Base-by-base conservation (phyloP, 352 stramenopile genomes). In the Stephanocyclus meneghinianus region DNA sequence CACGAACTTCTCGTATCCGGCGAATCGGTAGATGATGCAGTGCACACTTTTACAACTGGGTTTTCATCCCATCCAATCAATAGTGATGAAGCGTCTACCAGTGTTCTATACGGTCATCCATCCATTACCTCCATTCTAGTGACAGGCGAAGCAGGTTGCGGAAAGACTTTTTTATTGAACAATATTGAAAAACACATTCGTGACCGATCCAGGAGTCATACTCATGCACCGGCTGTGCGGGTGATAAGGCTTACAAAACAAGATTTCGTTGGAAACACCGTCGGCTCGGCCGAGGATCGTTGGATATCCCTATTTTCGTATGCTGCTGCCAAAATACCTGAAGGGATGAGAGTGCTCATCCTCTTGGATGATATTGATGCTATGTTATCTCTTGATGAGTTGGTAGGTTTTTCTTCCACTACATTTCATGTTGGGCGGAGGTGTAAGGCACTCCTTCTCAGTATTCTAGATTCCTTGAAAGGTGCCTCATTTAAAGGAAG, bases 231-330 rank as follows among this genome's bases (percentile, higher is more conserved):
- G 26, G 7, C 4, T 11, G 18, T 84, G n/a, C 15, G 68, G 74
- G 69, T 93, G 1, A 70, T 91, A 32, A 73, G 81, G 55, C 88
- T 86, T 30, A 59, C 53, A 8, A 70, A 84, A 9, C 29, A 81
- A 29, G 86, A 93, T 68, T 56, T 86, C 2, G 64, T 87, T 2
- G 80, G 78, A 11, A 78, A 35, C 32, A 78, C 69, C 35, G 72
- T 91, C 37, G 88, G 88, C 18, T 83, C 80, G 21, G 72, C 80
- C n/a, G 88, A 93, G 78, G 80, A 91, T 77, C 57, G 62, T 10
- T 56, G 91, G 5, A 68, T 90, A 50, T 73, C 88, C 3, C 45
- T 93, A 29, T 81, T 93, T 65, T 50, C 61, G 1, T 86, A 81
- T 62, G 76, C 74, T 30, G 26, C 15, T 30, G 9, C 9, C 26